Percentiles rank a stretch among this genome's conserved stretches.
phyloP scores from a whole-genome alignment of 768 basidiomycete genomes.

The Suillus occidentalis region DNA sequence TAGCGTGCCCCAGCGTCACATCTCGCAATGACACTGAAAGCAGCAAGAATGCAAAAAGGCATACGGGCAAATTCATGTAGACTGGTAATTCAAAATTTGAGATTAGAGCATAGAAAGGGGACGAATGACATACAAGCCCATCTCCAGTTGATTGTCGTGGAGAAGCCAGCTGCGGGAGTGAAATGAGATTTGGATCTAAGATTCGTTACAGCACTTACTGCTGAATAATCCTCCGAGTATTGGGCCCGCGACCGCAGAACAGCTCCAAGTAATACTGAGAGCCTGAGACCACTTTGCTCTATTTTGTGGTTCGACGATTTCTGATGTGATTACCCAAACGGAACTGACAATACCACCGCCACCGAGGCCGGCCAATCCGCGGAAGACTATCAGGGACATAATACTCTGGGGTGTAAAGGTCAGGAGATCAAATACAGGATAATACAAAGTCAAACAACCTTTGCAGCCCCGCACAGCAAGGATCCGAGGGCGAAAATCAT shows the following conservation, averaged over 20 bases:
- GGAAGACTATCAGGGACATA: conserved; percentile 65
- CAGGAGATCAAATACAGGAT: conserved; percentile 17
- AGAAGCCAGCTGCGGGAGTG: conserved; percentile 31
- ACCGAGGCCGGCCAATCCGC: conserved; percentile 73
- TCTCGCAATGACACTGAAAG: conserved; percentile 60
- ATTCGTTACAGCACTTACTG: conserved; percentile 41
- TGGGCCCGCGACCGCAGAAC: conserved; percentile 82
- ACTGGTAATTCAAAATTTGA: conserved; percentile 44
- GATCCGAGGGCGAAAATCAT: conserved; percentile 75
- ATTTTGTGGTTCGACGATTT: conserved; percentile 69
- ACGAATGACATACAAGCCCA: conserved; percentile 70
- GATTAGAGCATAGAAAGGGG: conserved; percentile 11
- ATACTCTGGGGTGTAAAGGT: conserved; percentile 33
- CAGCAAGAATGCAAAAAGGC: conserved; percentile 56
- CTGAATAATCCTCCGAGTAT: conserved; percentile 83
- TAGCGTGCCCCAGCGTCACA: conserved; percentile 46
- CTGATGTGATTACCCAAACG: conserved; percentile 85
- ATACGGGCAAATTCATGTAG: conserved; percentile 81
- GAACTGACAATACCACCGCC: conserved; percentile 84
- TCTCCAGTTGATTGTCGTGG: conserved; percentile 60
- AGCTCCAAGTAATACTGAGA: conserved; percentile 82
- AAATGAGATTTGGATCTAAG: conserved; percentile 18
- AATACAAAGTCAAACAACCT: conserved; percentile 41
- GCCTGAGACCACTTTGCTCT: conserved; percentile 86
- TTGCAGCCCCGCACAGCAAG: conserved; percentile 73